Conservation (phyloP, 306 rosid genomes). For the Cucumis hystrix region DNA sequence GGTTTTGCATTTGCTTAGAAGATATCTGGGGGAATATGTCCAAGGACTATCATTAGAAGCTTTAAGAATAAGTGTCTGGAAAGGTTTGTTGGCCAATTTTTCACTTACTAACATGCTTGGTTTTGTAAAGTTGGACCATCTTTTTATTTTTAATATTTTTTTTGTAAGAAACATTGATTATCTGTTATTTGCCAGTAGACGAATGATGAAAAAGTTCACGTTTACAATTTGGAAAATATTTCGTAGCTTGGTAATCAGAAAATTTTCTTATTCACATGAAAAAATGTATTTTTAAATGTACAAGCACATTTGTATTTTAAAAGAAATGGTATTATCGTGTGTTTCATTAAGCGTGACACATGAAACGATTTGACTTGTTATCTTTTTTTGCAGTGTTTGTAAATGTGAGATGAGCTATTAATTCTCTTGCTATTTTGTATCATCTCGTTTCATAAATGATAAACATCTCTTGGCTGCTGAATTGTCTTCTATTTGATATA, state of each 20-base stretch:
- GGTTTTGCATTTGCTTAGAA: constrained; percentile 90
- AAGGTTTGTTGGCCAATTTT: constrained; percentile 44
- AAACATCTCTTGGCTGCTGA: not conserved
- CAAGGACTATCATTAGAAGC: constrained; percentile 94
- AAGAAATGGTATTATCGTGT: not conserved
- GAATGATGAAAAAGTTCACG: not conserved
- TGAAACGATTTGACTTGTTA: not conserved
- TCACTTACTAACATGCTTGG: constrained; percentile 5
- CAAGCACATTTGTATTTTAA: not conserved
- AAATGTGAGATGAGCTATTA: not conserved
- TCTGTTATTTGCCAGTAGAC: not conserved
- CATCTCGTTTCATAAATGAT: not conserved
- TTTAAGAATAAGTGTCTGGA: constrained; percentile 92
- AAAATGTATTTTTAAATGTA: not conserved
- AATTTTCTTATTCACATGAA: not conserved
- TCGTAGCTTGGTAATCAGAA: not conserved
- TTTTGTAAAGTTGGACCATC: not conserved
- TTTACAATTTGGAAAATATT: not conserved
- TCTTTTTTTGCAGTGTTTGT: not conserved
- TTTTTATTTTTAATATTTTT: not conserved
- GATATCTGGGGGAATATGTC: constrained; percentile 91
- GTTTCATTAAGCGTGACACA: not conserved
- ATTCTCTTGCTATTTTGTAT: not conserved
- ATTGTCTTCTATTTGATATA: constrained; percentile 12
- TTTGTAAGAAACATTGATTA: not conserved